These are phyloP conservation scores for Rhodotorula sp. DNA, from an alignment of 1,284 basidiomycete species.

Conservation along the genomic window DNA sequence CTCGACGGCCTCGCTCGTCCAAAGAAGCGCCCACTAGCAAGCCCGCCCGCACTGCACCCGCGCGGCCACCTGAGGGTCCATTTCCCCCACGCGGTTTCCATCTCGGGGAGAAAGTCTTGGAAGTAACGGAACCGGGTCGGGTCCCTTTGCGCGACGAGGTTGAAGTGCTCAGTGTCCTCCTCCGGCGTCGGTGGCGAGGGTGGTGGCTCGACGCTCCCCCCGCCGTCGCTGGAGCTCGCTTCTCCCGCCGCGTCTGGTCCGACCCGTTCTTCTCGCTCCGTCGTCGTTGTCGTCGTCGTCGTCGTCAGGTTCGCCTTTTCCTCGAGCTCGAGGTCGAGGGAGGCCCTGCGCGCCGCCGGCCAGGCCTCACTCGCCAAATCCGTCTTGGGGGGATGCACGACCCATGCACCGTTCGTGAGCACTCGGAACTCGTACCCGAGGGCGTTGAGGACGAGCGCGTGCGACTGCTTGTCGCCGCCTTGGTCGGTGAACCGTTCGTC, in stretches of 20 bases:
- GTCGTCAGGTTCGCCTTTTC: neutral
- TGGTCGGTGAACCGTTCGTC: conserved; percentile 37
- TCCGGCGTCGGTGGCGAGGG: neutral
- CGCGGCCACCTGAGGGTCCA: conserved; percentile 24
- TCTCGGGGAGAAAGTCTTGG: conserved; percentile 29
- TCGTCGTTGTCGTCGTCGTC: too few relatives aligned
- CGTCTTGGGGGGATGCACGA: conserved; percentile 6
- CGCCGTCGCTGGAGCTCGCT: too few relatives aligned
- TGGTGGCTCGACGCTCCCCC: neutral
- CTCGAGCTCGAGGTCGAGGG: neutral
- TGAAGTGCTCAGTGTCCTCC: conserved; percentile 14
- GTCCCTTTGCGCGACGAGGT: conserved; percentile 24
- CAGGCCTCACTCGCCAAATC: conserved; percentile 19
- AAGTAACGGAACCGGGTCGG: conserved; percentile 29
- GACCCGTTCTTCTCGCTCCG: too few relatives aligned
- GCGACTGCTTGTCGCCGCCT: conserved; percentile 35
- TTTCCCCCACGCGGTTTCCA: conserved; percentile 10
- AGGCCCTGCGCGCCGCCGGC: conserved; percentile 2
- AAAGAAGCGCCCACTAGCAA: conserved; percentile 1
- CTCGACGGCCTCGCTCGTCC: conserved; percentile 11
- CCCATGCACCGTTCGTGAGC: neutral
- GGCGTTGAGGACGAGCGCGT: conserved; percentile 28
- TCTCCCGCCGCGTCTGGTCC: neutral
- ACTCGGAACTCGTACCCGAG: conserved; percentile 28
- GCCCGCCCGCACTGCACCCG: conserved; percentile 9